Evolutionary conservation across 768 basidiomycete genomes (phyloP).

Genomic region (Boletus rubropictus): DNA sequence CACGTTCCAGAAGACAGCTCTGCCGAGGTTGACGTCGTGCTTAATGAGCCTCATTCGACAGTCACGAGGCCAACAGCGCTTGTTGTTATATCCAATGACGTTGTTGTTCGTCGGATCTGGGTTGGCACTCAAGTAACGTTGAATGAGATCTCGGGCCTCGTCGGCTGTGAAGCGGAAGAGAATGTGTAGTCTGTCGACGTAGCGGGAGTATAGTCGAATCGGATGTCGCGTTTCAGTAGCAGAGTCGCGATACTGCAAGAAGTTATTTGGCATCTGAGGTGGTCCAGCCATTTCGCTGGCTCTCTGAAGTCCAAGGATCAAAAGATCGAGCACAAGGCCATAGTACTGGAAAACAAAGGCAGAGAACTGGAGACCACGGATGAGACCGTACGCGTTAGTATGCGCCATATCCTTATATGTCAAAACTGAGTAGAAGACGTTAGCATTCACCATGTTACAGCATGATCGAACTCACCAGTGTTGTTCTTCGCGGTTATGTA

Average conservation of each 20-base stretch:
- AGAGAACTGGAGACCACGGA: constrained; percentile 96
- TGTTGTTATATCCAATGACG: constrained; percentile 98
- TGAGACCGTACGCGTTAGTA: constrained; percentile 94
- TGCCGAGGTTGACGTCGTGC: constrained; percentile 97
- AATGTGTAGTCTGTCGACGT: constrained; percentile 91
- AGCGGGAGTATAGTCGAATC: constrained; percentile 96
- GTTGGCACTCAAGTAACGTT: constrained; percentile 94
- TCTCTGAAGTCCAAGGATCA: constrained; percentile 94
- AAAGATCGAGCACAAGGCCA: constrained; percentile 88
- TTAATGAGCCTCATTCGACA: constrained; percentile 99
- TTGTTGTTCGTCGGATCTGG: constrained; percentile 99
- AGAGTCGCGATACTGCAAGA: constrained; percentile 94
- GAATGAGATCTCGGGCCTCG: constrained; percentile 94
- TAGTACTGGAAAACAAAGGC: constrained; percentile 99
- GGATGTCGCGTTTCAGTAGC: constrained; percentile 95
- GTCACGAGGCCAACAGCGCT: constrained; percentile 98
- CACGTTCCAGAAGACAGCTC: constrained; percentile 99
- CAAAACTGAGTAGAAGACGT: constrained; percentile 39
- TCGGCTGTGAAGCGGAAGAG: constrained; percentile 98
- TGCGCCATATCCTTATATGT: constrained; percentile 99
- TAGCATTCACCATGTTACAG: background rate
- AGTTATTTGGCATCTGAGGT: constrained; percentile 95
- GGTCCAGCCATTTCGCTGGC: constrained; percentile 99
- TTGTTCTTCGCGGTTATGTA: constrained; percentile 99
- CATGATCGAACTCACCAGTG: constrained; percentile 43